Evolutionary conservation across 768 basidiomycete genomes (phyloP).

Genomic region (Ramaria sp.): DNA sequence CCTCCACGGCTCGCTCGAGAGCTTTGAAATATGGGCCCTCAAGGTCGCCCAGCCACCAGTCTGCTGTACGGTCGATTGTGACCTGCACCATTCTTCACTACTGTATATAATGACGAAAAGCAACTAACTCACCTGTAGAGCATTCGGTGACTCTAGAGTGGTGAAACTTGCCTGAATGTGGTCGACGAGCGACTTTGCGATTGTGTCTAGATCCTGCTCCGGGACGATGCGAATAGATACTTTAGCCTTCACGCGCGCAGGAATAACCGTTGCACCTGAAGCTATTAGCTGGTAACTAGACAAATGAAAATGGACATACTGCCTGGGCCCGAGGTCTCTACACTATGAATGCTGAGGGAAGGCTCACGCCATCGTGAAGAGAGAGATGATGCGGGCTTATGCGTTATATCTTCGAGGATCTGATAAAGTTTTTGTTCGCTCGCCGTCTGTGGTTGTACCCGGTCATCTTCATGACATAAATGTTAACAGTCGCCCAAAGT

Average conservation of each 20-base stretch:
- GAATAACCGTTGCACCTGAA: slow-evolving; percentile 81
- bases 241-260: slow-evolving; percentile 70
- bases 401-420: slow-evolving; percentile 57
- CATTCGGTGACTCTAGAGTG: slow-evolving; percentile 55
- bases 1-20: slow-evolving; percentile 68
- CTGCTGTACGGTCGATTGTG: slow-evolving; percentile 69
- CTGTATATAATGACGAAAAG: background rate
- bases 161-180: slow-evolving; percentile 53
- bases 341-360: slow-evolving; percentile 78
- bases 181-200: slow-evolving; percentile 48
- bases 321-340: slow-evolving; percentile 72
- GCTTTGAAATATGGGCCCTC: slow-evolving; percentile 80
- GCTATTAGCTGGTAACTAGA: background rate
- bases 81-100: slow-evolving; percentile 34
- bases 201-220: slow-evolving; percentile 71
- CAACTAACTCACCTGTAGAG: slow-evolving; percentile 44
- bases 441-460: slow-evolving; percentile 56
- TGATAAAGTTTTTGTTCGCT: slow-evolving; percentile 62
- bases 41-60: slow-evolving; percentile 94
- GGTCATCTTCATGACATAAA: slow-evolving; percentile 43
- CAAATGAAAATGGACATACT: slow-evolving; percentile 37
- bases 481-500: background rate
- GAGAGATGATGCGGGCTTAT: slow-evolving; percentile 55
- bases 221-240: slow-evolving; percentile 91
- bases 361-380: slow-evolving; percentile 84